phyloP scores from a whole-genome alignment of 129 eudicot genomes.

The Smallanthus sonchifolius region DNA sequence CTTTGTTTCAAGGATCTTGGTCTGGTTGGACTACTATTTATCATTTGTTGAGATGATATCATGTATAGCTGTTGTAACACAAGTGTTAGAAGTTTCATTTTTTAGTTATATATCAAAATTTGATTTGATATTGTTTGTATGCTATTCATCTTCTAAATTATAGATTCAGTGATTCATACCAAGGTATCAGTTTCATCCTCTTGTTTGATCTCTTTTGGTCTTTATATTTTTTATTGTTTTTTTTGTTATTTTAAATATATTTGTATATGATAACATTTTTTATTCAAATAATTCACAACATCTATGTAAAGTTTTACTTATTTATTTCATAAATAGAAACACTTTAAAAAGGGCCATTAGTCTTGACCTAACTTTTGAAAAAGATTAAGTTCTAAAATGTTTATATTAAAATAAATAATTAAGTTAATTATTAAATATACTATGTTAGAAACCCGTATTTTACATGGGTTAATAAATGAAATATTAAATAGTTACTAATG shows the following conservation, averaged over 20 bases:
- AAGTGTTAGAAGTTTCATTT: not conserved
- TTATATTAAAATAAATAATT: no score
- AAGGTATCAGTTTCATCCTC: not conserved
- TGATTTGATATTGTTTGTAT: no score
- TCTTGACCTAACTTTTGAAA: not conserved
- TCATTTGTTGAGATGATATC: not conserved
- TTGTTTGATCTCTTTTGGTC: not conserved
- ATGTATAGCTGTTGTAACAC: not conserved
- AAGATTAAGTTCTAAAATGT: not conserved
- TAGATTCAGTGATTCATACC: not conserved
- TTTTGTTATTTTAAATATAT: no score
- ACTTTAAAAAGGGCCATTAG: not conserved
- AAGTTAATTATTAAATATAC: no score
- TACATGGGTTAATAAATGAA: no score
- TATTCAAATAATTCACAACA: no score
- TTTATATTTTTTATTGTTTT: not conserved
- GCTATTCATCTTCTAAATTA: not conserved
- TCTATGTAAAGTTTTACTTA: no score
- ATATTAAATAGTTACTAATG: no score
- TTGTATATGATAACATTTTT: no score
- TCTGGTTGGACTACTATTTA: not conserved
- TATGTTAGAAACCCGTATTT: no score
- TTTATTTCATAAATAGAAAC: no score
- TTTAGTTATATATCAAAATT: not conserved
- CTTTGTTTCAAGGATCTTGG: not conserved